Conservation (phyloP, 345 rosid species). For the Gossypium arboreum region DNA sequence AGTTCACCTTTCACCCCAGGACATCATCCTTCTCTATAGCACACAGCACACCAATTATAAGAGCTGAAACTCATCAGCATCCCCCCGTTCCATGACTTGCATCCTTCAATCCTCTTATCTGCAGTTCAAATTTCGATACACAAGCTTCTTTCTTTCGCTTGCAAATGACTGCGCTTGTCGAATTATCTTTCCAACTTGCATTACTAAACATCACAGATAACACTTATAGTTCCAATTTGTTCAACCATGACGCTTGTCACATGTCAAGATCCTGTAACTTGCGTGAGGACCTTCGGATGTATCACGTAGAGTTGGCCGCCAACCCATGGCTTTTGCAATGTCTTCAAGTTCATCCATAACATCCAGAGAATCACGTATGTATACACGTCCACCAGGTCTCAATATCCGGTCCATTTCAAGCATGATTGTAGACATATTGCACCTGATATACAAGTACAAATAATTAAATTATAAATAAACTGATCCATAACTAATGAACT, state of each 20-base stretch:
- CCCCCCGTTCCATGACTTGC: too few relatives aligned
- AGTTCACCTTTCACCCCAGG: too few relatives aligned
- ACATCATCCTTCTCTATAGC: too few relatives aligned
- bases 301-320: slow-evolving; percentile 57
- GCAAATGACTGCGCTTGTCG: background rate
- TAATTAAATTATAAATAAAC: background rate
- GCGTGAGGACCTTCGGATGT: slow-evolving; percentile 97
- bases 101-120: too few relatives aligned
- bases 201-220: background rate
- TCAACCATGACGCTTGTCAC: slow-evolving; percentile 59
- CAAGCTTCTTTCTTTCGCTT: too few relatives aligned
- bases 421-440: slow-evolving; percentile 85
- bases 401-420: slow-evolving; percentile 96
- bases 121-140: too few relatives aligned
- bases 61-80: too few relatives aligned
- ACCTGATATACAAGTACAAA: slow-evolving; percentile 40
- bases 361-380: slow-evolving; percentile 69
- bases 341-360: slow-evolving; percentile 79
- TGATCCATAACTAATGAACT: background rate
- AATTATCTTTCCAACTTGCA: background rate
- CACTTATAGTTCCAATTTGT: background rate
- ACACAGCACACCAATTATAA: too few relatives aligned
- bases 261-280: slow-evolving; percentile 73
- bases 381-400: slow-evolving; percentile 91
- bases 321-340: slow-evolving; percentile 78